Base-by-base conservation (phyloP, 2,329 filamentous ascomycete genomes). In the Fusarium sp. region DNA sequence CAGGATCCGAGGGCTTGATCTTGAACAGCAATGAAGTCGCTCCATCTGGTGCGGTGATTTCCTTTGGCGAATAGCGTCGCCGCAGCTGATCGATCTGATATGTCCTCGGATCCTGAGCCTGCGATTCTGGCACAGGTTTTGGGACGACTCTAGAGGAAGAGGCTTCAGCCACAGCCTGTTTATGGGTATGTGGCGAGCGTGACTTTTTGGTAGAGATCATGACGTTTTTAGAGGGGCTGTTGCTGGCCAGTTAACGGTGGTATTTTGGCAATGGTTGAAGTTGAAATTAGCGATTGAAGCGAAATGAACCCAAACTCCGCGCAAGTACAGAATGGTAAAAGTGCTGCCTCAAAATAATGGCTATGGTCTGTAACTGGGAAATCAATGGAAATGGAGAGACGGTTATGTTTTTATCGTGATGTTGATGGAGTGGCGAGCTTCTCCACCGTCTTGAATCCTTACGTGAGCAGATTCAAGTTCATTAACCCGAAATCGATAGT, bases 31-130 rank as follows among this genome's bases (percentile, higher is more conserved):
- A 81, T 22, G 88, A 86, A 0, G 88, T 89, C 7, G 85, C 85
- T 54, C 88, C 86, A 67, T 87, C 81, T 12, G 80, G 78, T 7
- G 84, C 76, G 20, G 77, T 82, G 16, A 82, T 81, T 68, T 88
- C 84, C 54, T 81, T 83, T 12, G 87, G 84, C 3, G 83, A 85
- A 80, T 90, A 95, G 38, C 93, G 88, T 71, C 89, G 89, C 75
- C 89, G 87, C 68, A 95, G 83, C 83, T 96, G 93, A 68, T 88
- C 88, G 56, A 95, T 82, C 80, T 96, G 92, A 78, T 94, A 96
- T 63, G 88, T 87, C 72, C 92, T 87, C 12, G 93, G 92, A 78
- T 95, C 89, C 67, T 90, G 86, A 35, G 84, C 80, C 81, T 94
- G 91, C 16, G 87, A 85, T 65, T 87, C 85, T 12, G 93, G 89